Evolutionary conservation across 495 filamentous ascomycete genomes (phyloP).

Genomic region (Pseudoneurospora amorphoporcata): DNA sequence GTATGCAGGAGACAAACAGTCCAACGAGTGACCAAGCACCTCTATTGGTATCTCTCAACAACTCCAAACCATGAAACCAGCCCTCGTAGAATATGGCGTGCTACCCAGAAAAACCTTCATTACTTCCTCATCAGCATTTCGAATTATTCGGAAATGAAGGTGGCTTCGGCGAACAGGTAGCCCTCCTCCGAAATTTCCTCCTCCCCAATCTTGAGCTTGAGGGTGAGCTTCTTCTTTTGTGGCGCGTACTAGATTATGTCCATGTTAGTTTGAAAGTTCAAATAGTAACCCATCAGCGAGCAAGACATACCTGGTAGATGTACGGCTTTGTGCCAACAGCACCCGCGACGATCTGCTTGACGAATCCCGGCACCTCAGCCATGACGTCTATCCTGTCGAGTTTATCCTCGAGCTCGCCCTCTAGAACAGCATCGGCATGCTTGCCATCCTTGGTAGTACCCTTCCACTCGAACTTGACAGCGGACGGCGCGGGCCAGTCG

Average conservation of each 20-base stretch:
- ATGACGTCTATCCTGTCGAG: conserved; percentile 89
- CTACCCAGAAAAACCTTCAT: conserved; percentile 1
- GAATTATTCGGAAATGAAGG: conserved; percentile 63
- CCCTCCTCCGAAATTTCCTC: conserved; percentile 69
- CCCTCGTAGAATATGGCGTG: not conserved
- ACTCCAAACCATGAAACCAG: conserved; percentile 1
- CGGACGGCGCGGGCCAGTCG: conserved; percentile 80
- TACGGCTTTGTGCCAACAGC: conserved; percentile 90
- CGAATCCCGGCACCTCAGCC: conserved; percentile 88
- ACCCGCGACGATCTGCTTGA: conserved; percentile 81
- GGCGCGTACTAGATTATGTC: conserved; percentile 48
- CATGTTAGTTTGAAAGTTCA: not conserved
- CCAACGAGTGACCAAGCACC: conserved; percentile 1
- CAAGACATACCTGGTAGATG: conserved; percentile 74
- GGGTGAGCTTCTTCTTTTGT: conserved; percentile 39
- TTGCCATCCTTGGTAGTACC: conserved; percentile 72
- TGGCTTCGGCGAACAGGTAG: conserved; percentile 69
- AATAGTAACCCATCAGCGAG: not conserved
- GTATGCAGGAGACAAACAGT: not conserved
- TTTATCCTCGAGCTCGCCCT: conserved; percentile 56
- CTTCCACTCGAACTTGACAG: conserved; percentile 65
- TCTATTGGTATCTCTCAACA: conserved; percentile 7
- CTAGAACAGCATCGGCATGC: conserved; percentile 53
- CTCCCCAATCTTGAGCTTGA: conserved; percentile 78
- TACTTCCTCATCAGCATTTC: not conserved